Base-by-base conservation (phyloP, 2,329 filamentous ascomycete genomes). In the Sporothrix luriei region DNA sequence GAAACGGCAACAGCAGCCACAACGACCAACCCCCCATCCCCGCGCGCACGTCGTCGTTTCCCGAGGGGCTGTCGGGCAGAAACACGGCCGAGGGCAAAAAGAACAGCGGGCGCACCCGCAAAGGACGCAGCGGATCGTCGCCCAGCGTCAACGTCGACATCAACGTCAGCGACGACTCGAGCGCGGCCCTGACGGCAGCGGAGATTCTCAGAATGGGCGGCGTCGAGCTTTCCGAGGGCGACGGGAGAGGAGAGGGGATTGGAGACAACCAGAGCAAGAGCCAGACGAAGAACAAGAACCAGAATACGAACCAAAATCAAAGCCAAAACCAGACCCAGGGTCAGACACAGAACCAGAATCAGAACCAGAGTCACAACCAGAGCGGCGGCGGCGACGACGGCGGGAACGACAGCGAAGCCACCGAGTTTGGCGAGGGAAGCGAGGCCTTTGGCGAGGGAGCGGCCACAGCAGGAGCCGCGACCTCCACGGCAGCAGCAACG, bases 401-500 rank as follows among this genome's bases (percentile, higher is more conserved):
- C 24, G 55, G 55, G 3, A 43, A 43, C 21, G 55, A 62, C 54
- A 68, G 66, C 52, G 66, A 57, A 13, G 66, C 66, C 1, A 68
- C 40, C 14, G 54, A 68, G 40, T 61, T 48, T 38, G 66, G 40
- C 24, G 54, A 68, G 7, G 51, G 65, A 5, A 26, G 21, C n/a
- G 65, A 67, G 21, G 2, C n/a, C n/a, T 46, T 62, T 21, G 52
- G 38, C 43, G 51, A 57, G 33, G 19, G 21, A 10, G 7, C 48
- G 43, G 19, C 62, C 19, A 19, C 14, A 21, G 5, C 46, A 24
- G 46, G 24, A 46, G n/a, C 33, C 48, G 62, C 62, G 16, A 16
- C 66, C 26, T 1, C 40, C 11, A 43, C 40, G 38, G 38, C 40
- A 43, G 14, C 2, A 3, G 1, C 40, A 43, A 16, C 29, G 16